phyloP scores from a whole-genome alignment of 176 grass and related monocot species.

The Carex cristatella region DNA sequence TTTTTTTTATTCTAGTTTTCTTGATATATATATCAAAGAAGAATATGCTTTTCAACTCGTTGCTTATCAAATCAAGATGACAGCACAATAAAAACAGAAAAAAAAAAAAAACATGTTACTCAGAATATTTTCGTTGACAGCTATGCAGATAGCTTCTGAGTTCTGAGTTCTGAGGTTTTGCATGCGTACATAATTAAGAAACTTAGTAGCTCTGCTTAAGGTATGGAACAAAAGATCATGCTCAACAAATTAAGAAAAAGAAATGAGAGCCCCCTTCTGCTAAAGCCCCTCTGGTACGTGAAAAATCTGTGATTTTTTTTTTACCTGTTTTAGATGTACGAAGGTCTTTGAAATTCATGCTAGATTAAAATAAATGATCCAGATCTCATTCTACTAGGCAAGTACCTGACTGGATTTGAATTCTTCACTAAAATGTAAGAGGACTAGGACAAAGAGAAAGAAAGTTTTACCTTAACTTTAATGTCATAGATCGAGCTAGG shows the following conservation, averaged over 20 bases:
- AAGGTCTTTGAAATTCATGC: no score
- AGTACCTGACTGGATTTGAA: no score
- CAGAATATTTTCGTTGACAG: no score
- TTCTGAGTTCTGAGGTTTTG: not conserved
- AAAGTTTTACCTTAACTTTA: slow-evolving; percentile 35
- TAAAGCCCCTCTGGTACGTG: no score
- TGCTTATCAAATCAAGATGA: not conserved
- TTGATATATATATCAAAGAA: not conserved
- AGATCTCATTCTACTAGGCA: no score
- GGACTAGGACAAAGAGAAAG: not conserved
- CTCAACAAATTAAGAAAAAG: no score
- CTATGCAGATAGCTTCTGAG: not conserved
- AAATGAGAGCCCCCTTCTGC: no score
- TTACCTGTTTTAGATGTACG: no score
- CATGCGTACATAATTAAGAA: not conserved
- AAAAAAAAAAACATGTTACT: not conserved
- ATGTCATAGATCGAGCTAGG: slow-evolving; percentile 44
- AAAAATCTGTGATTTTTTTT: no score
- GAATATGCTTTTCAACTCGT: not conserved
- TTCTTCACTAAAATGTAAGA: not conserved
- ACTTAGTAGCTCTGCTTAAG: not conserved
- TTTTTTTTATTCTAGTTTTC: not conserved
- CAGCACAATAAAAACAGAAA: not conserved
- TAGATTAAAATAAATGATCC: no score
- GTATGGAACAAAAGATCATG: no score